Evolutionary conservation across 108 stramenopile species (phyloP).

Genomic region (Phaeodactylum tricornutum): DNA sequence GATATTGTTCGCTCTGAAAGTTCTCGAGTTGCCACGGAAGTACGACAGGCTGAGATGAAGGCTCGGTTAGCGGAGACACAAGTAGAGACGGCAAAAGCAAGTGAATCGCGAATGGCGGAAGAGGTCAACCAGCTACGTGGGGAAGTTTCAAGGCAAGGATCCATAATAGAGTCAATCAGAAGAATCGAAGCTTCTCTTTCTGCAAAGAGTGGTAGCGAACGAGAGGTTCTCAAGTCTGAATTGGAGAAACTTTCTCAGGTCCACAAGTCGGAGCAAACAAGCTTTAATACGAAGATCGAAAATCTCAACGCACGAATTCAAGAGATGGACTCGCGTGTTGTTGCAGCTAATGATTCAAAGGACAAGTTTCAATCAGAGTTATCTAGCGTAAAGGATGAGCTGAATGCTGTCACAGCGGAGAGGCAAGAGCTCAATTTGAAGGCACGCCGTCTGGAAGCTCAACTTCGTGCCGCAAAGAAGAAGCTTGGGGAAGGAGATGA

Average conservation of each 20-base stretch:
- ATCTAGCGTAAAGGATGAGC: conserved; percentile 1
- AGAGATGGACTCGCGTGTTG: conserved; percentile 35
- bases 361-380: conserved; percentile 5
- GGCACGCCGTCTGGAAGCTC: conserved; percentile 25
- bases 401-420: conserved; percentile 4
- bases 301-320: conserved; percentile 37
- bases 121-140: conserved; percentile 47
- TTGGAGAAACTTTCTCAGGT: conserved; percentile 19
- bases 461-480: conserved; percentile 36
- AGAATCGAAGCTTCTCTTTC: conserved; percentile 70
- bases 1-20: conserved; percentile 35
- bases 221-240: conserved; percentile 38
- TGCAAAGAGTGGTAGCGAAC: conserved; percentile 46
- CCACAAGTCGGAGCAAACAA: conserved; percentile 21
- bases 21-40: conserved; percentile 37
- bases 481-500: conserved; percentile 28
- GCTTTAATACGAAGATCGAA: conserved; percentile 25
- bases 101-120: conserved; percentile 42
- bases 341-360: conserved; percentile 25
- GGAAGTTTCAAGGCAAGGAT: conserved; percentile 60
- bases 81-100: conserved; percentile 45
- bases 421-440: no score
- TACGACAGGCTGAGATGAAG: conserved; percentile 32
- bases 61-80: conserved; percentile 49
- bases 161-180: conserved; percentile 59